Evolutionary conservation across 768 basidiomycete species (phyloP).

Genomic region (Lactarius sanguifluus): DNA sequence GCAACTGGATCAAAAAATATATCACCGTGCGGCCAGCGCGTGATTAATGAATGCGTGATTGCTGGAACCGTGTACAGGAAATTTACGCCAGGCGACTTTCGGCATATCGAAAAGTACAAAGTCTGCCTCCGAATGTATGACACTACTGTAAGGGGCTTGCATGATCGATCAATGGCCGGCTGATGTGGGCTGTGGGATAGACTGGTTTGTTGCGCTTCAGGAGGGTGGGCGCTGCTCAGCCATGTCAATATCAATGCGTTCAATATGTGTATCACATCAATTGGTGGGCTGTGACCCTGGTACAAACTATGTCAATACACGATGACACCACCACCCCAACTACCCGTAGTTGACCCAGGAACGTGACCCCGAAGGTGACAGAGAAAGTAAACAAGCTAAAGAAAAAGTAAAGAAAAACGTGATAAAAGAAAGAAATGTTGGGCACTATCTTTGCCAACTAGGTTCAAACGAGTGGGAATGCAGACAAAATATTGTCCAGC

Average conservation of each 20-base stretch:
- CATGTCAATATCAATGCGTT: background rate
- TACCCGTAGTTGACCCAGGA: background rate
- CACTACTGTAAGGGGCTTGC: background rate
- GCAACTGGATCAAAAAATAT: too few species aligned
- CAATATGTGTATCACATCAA: background rate
- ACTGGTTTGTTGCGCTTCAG: background rate
- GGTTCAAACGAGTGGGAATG: background rate
- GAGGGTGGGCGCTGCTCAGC: background rate
- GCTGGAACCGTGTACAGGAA: slow-evolving; percentile 42
- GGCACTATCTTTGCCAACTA: slow-evolving; percentile 3
- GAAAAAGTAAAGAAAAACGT: background rate
- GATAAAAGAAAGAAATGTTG: background rate
- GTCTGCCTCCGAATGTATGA: background rate
- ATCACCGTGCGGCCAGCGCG: slow-evolving; percentile 55
- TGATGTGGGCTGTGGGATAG: background rate
- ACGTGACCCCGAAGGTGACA: background rate
- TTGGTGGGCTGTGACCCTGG: background rate
- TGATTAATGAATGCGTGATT: slow-evolving; percentile 50
- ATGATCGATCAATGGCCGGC: background rate
- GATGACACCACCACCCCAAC: background rate
- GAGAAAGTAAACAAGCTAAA: background rate
- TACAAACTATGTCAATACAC: slow-evolving; percentile 6
- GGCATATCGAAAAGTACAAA: slow-evolving; percentile 37
- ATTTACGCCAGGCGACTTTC: slow-evolving; percentile 45
- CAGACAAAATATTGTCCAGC: background rate